Percentiles rank a stretch among this genome's conserved stretches.
These are phyloP conservation scores for Bacidia gigantensis DNA, from an alignment of 495 filamentous ascomycete genomes.

Conservation along the genomic window DNA sequence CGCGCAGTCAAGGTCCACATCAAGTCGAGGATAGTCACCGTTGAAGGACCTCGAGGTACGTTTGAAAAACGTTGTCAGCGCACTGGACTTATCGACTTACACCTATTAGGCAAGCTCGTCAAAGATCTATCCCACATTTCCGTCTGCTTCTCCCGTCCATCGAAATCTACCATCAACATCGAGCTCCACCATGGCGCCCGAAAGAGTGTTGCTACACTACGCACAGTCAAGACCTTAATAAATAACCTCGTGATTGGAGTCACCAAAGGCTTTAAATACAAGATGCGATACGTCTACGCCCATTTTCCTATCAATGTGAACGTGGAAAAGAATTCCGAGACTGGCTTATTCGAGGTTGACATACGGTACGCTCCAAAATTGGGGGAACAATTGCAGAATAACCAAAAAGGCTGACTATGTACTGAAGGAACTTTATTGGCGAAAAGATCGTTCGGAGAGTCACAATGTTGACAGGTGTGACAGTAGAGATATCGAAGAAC, in stretches of 20 bases:
- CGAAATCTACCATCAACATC: constrained; percentile 75
- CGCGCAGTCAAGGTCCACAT: constrained; percentile 80
- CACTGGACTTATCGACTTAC: background rate
- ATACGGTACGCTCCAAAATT: constrained; percentile 75
- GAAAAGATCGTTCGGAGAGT: constrained; percentile 97
- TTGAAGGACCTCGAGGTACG: constrained; percentile 83
- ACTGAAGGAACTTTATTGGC: constrained; percentile 87
- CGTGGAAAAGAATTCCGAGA: constrained; percentile 90
- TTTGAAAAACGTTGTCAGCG: background rate
- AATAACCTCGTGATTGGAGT: constrained; percentile 97
- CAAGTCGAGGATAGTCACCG: constrained; percentile 87
- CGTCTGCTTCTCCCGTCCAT: constrained; percentile 80
- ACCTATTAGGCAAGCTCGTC: constrained; percentile 59
- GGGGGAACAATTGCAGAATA: too few species aligned
- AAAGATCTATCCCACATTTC: constrained; percentile 95
- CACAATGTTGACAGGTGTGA: constrained; percentile 76
- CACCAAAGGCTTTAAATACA: constrained; percentile 98
- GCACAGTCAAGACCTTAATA: constrained; percentile 92
- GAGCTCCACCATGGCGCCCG: constrained; percentile 94
- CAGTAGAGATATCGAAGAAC: constrained; percentile 74
- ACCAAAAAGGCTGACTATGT: constrained; percentile 12
- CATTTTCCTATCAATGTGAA: constrained; percentile 99
- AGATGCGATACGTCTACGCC: constrained; percentile 99
- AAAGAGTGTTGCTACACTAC: constrained; percentile 94
- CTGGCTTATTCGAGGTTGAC: constrained; percentile 78